phyloP scores from a whole-genome alignment of 768 basidiomycete species.

The Kwoniella sp. region DNA sequence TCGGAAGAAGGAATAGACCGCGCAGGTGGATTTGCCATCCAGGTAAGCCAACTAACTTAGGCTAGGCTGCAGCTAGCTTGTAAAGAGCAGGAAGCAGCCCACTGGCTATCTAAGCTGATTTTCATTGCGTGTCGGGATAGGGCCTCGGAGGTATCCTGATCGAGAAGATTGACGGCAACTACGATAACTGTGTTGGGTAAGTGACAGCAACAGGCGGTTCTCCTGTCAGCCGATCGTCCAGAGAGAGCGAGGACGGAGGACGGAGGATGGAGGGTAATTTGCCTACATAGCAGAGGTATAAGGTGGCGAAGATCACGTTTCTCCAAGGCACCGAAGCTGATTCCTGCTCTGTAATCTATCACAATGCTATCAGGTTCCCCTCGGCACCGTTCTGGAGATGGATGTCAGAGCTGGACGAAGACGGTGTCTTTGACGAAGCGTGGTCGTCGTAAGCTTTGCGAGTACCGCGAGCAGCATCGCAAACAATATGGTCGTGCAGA shows the following conservation, averaged over 20 bases:
- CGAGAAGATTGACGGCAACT: slow-evolving; percentile 84
- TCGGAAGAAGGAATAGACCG: slow-evolving; percentile 82
- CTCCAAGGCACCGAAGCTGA: no score
- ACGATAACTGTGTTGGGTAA: slow-evolving; percentile 76
- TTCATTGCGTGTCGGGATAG: no score
- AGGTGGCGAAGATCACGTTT: no score
- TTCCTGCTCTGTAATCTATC: not conserved
- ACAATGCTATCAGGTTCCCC: slow-evolving; percentile 66
- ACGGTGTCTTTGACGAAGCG: slow-evolving; percentile 50
- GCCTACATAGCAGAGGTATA: no score
- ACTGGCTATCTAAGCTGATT: not conserved
- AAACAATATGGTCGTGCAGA: no score
- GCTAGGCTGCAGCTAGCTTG: not conserved
- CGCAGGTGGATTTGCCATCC: slow-evolving; percentile 92
- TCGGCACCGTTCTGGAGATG: slow-evolving; percentile 62
- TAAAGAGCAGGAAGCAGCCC: not conserved
- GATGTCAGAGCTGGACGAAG: slow-evolving; percentile 49
- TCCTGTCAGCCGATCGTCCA: not conserved
- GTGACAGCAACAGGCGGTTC: not conserved
- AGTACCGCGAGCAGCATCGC: not conserved
- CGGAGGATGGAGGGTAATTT: no score
- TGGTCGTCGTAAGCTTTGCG: slow-evolving; percentile 18
- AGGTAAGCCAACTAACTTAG: slow-evolving; percentile 61
- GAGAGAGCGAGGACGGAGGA: no score
- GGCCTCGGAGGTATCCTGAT: slow-evolving; percentile 80